Evolutionary conservation across 306 rosid species (phyloP).

Genomic region (Adenanthera pavonina): DNA sequence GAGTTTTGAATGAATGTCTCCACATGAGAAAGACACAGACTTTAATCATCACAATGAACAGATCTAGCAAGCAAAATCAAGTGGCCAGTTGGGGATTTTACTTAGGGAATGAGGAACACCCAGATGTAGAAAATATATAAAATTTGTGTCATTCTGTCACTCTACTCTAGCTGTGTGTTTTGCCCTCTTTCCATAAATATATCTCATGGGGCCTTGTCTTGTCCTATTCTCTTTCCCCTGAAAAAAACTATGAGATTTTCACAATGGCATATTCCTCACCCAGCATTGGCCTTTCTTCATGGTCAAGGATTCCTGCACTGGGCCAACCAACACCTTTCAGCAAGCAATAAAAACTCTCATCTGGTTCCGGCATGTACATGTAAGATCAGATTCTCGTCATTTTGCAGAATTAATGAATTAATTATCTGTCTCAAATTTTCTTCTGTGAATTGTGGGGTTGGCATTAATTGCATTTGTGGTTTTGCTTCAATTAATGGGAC

Average conservation of each 20-base stretch:
- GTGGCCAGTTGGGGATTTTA: constrained; percentile 41
- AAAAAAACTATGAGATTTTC: constrained; percentile 36
- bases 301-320: constrained; percentile 63
- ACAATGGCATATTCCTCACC: constrained; percentile 49
- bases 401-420: constrained; percentile 27
- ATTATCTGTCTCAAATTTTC: constrained; percentile 19
- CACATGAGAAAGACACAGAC: constrained; percentile 44
- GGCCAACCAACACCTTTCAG: constrained; percentile 57
- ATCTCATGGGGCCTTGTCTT: constrained; percentile 18
- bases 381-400: constrained; percentile 14
- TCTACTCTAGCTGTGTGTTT: not conserved
- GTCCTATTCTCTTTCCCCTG: constrained; percentile 45
- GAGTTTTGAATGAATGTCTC: constrained; percentile 31
- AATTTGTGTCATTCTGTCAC: constrained; percentile 34
- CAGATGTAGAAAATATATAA: constrained; percentile 49
- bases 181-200: constrained; percentile 46
- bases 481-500: not conserved
- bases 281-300: constrained; percentile 46
- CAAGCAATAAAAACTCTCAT: constrained; percentile 44
- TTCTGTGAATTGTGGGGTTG: constrained; percentile 15
- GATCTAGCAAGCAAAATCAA: constrained; percentile 40
- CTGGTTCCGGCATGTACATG: constrained; percentile 44
- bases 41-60: constrained; percentile 47
- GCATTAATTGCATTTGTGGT: constrained; percentile 36
- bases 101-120: constrained; percentile 57